Percentiles rank a stretch among this genome's conserved stretches.
phyloP scores from a whole-genome alignment of 495 filamentous ascomycete species.

The Penicillium lagena region DNA sequence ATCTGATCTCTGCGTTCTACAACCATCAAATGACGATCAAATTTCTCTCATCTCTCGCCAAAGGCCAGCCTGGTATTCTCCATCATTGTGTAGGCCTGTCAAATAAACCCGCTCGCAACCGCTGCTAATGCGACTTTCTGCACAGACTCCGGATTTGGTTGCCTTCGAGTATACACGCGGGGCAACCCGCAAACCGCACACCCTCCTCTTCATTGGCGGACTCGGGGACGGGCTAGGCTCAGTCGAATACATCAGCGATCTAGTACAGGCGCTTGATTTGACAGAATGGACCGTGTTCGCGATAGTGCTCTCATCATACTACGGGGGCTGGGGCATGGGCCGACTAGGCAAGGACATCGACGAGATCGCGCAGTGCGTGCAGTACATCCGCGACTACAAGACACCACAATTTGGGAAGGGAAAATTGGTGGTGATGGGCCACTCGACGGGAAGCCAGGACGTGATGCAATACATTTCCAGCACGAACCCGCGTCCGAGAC shows the following conservation, averaged over 20 bases:
- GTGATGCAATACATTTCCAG: slow-evolving; percentile 63
- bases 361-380: slow-evolving; percentile 60
- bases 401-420: slow-evolving; percentile 14
- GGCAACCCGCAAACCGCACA: slow-evolving; percentile 16
- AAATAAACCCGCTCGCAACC: background rate
- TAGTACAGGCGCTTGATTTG: slow-evolving; percentile 46
- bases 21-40: slow-evolving; percentile 16
- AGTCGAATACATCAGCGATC: slow-evolving; percentile 42
- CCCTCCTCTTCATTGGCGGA: slow-evolving; percentile 21
- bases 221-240: slow-evolving; percentile 69
- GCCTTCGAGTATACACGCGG: slow-evolving; percentile 24
- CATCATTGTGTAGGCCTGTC: slow-evolving; percentile 14
- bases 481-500: slow-evolving; percentile 25
- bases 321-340: slow-evolving; percentile 62
- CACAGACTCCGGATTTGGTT: slow-evolving; percentile 14
- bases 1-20: background rate
- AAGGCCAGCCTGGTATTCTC: slow-evolving; percentile 19
- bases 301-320: slow-evolving; percentile 52
- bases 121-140: background rate
- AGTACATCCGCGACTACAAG: slow-evolving; percentile 49
- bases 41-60: slow-evolving; percentile 9
- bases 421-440: slow-evolving; percentile 53
- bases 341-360: slow-evolving; percentile 58
- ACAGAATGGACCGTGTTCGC: slow-evolving; percentile 51
- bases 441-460: slow-evolving; percentile 82